Percentiles rank a stretch among this genome's conserved stretches.
Evolutionary conservation across 495 filamentous ascomycete genomes (phyloP).

Genomic region (Penicillium daleae): DNA sequence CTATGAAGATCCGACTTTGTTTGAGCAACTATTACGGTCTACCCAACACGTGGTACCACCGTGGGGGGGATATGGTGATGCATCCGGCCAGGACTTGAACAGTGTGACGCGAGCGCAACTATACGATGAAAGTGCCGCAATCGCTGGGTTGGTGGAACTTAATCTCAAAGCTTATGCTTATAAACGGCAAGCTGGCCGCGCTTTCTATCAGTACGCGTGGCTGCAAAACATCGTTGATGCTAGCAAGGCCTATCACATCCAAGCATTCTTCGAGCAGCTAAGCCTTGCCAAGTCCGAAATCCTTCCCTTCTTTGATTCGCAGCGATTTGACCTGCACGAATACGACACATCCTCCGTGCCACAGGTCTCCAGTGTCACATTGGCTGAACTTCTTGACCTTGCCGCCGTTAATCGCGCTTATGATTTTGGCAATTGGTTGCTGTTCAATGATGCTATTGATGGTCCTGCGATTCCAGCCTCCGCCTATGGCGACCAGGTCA

Average conservation of each 20-base stretch:
- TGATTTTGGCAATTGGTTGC: conserved; percentile 58
- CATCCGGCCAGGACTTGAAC: conserved; percentile 26
- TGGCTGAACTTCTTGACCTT: conserved; percentile 58
- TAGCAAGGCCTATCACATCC: conserved; percentile 45
- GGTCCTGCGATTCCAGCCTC: conserved; percentile 55
- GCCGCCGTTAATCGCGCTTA: conserved; percentile 48
- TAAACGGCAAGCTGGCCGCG: conserved; percentile 31
- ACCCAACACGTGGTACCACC: conserved; percentile 41
- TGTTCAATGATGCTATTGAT: conserved; percentile 59
- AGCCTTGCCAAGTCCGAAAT: conserved; percentile 19
- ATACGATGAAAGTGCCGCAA: conserved; percentile 43
- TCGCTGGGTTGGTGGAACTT: conserved; percentile 43
- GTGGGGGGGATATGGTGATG: conserved; percentile 33
- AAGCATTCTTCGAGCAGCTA: conserved; percentile 39
- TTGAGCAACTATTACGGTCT: conserved; percentile 42
- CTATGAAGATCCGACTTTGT: conserved; percentile 41
- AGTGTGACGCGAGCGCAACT: conserved; percentile 34
- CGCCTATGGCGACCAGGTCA: conserved; percentile 49
- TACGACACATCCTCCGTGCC: conserved; percentile 39
- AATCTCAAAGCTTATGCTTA: conserved; percentile 35
- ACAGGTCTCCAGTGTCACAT: conserved; percentile 49
- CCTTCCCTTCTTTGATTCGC: conserved; percentile 25
- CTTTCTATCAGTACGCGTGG: conserved; percentile 37
- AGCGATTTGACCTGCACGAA: conserved; percentile 17
- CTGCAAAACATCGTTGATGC: conserved; percentile 44